Base-by-base conservation (phyloP, 768 basidiomycete species). In the Krasilnikovozyma curviuscula region DNA sequence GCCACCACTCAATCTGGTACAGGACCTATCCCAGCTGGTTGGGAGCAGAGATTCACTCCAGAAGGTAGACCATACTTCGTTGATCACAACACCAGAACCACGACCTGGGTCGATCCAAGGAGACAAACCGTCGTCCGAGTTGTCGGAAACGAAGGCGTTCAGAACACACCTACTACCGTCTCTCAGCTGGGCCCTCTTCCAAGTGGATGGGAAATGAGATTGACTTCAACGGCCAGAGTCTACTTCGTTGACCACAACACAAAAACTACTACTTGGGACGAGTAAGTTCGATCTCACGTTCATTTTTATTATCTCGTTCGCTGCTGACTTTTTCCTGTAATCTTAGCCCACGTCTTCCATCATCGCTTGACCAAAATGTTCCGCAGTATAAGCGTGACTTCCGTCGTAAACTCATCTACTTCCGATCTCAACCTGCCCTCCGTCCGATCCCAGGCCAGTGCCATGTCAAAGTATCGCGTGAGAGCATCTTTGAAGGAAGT, bases 221-320 rank as follows among this genome's bases (percentile, higher is more conserved):
- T 98, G 44, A 98, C 93, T 6, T 80, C 83, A 3, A 97, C 93
- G 1, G 91, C 93, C 1, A 79, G 93, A 40, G 93, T 98, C 7
- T 98, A 98, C 70, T 98, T 98, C 62, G 93, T 98, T 45, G 93
- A 98, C 65, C 93, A 98, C 70, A 97, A 97, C 68, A 97, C 93
- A 7, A 52, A 52, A 75, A 98, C 93, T 28, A 98, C 93, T 27
- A 98, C 93, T 1, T 98, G 93, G 93, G 93, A 98, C 64, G 93
- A 98, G 63, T 46, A 44, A 9, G 9, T 33, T n/a, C n/a, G 32
- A 9, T 33, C n/a, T 33, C n/a, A 9, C 32, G 10, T 33, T n/a
- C n/a, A n/a, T 33, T 33, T 33, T 9, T n/a, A 33, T 33, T n/a
- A 33, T 33, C 32, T 10, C 32, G 9, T 10, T 9, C 32, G n/a